phyloP scores from a whole-genome alignment of 495 filamentous ascomycete genomes.

The Melanomma pulvis-pyrius region DNA sequence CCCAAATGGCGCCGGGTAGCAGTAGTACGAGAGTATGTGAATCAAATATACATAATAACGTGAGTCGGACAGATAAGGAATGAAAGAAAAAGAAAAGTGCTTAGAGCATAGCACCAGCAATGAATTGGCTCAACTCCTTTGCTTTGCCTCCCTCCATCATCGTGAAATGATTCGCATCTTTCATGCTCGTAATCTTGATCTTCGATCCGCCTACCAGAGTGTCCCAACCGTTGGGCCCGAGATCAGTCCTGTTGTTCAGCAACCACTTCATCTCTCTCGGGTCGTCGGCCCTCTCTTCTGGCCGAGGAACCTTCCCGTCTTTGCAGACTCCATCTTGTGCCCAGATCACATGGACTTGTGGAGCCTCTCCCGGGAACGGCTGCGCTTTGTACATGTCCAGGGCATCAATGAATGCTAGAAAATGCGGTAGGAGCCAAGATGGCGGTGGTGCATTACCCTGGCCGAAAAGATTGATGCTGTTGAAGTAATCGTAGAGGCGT shows the following conservation, averaged over 20 bases:
- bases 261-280: conserved; percentile 78
- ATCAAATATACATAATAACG: neutral
- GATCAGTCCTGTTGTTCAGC: conserved; percentile 71
- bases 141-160: conserved; percentile 40
- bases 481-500: conserved; percentile 45
- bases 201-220: conserved; percentile 57
- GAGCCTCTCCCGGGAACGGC: conserved; percentile 55
- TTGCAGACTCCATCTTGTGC: conserved; percentile 78
- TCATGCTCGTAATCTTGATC: conserved; percentile 39
- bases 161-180: conserved; percentile 48
- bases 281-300: conserved; percentile 49
- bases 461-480: conserved; percentile 53
- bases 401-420: conserved; percentile 42
- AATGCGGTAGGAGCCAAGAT: conserved; percentile 45
- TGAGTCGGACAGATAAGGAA: neutral
- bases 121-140: conserved; percentile 24
- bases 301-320: conserved; percentile 62
- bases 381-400: conserved; percentile 60
- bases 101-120: conserved; percentile 20
- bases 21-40: conserved; percentile 4
- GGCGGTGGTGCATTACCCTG: conserved; percentile 44
- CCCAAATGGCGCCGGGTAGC: conserved; percentile 19
- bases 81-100: neutral
- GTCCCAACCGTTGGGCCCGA: conserved; percentile 78
- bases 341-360: conserved; percentile 73